Percentiles rank a stretch among this genome's conserved stretches.
Conservation (phyloP, 208 protist genomes). For the Porcisia deanei region DNA sequence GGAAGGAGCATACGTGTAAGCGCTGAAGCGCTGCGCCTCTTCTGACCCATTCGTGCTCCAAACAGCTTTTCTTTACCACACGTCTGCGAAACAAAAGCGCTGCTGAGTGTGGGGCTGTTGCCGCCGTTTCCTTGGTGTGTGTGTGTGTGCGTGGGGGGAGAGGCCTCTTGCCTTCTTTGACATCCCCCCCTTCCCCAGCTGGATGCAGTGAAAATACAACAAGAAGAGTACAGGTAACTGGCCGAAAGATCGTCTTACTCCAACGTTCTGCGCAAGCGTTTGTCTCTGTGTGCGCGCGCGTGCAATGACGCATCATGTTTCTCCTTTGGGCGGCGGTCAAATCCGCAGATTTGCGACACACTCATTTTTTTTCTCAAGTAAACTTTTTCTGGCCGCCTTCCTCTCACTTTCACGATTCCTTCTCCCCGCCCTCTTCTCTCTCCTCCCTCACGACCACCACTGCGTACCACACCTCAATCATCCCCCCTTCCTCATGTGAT, state of each 20-base stretch:
- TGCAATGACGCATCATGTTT: background rate
- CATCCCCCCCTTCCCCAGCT: too few relatives aligned
- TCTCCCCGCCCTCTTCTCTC: too few relatives aligned
- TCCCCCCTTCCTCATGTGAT: background rate
- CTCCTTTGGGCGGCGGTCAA: background rate
- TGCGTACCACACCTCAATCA: background rate
- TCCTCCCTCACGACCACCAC: too few relatives aligned
- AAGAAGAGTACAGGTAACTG: background rate
- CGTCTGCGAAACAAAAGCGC: background rate
- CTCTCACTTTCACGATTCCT: too few relatives aligned
- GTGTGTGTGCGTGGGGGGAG: background rate
- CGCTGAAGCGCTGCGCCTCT: background rate
- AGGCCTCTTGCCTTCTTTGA: background rate
- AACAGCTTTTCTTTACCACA: background rate
- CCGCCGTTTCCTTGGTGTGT: background rate
- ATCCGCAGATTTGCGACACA: too few relatives aligned
- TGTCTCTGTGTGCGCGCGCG: background rate
- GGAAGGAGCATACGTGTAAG: background rate
- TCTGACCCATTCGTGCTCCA: background rate
- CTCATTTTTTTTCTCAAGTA: too few relatives aligned
- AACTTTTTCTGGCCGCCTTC: too few relatives aligned
- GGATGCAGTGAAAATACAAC: background rate
- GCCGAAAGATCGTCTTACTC: background rate
- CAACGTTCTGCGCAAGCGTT: background rate
- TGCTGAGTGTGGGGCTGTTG: background rate